Evolutionary conservation across 2,329 filamentous ascomycete genomes (phyloP).

Genomic region (Rutstroemia sydowiana): DNA sequence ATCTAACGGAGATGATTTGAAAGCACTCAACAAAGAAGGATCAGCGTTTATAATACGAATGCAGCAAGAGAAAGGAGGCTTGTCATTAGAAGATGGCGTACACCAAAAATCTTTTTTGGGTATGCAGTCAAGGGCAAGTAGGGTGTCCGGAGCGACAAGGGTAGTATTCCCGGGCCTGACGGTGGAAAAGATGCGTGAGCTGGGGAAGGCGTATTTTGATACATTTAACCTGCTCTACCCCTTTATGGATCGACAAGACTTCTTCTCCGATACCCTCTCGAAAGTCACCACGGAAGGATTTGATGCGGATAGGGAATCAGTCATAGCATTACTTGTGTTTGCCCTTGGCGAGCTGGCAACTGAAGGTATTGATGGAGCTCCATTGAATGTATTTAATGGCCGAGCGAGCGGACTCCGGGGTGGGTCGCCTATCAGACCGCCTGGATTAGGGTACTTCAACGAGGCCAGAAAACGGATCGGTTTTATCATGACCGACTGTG

Average conservation of each 20-base stretch:
- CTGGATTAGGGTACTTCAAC: slow-evolving; percentile 53
- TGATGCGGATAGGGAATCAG: slow-evolving; percentile 41
- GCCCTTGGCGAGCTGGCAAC: slow-evolving; percentile 51
- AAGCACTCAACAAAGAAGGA: slow-evolving; percentile 33
- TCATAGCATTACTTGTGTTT: slow-evolving; percentile 49
- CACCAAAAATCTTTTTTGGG: slow-evolving; percentile 23
- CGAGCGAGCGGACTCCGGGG: slow-evolving; percentile 46
- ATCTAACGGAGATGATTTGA: slow-evolving; percentile 29
- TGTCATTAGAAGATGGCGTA: slow-evolving; percentile 24
- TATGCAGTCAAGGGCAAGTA: slow-evolving; percentile 28
- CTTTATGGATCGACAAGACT: slow-evolving; percentile 49
- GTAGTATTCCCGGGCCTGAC: slow-evolving; percentile 32
- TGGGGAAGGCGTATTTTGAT: slow-evolving; percentile 50
- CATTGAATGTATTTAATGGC: slow-evolving; percentile 38
- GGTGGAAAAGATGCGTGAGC: slow-evolving; percentile 42
- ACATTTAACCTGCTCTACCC: slow-evolving; percentile 52
- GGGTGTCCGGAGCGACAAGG: slow-evolving; percentile 21
- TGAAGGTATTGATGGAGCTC: slow-evolving; percentile 40
- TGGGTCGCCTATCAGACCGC: slow-evolving; percentile 41
- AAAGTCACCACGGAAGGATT: slow-evolving; percentile 42
- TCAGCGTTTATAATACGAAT: slow-evolving; percentile 31
- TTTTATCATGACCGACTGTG: slow-evolving; percentile 47
- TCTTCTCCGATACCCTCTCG: slow-evolving; percentile 40
- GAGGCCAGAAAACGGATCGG: slow-evolving; percentile 54
- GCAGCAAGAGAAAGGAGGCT: slow-evolving; percentile 19